Base-by-base conservation (phyloP, 352 stramenopile species). In the Pythium utonaiense region DNA sequence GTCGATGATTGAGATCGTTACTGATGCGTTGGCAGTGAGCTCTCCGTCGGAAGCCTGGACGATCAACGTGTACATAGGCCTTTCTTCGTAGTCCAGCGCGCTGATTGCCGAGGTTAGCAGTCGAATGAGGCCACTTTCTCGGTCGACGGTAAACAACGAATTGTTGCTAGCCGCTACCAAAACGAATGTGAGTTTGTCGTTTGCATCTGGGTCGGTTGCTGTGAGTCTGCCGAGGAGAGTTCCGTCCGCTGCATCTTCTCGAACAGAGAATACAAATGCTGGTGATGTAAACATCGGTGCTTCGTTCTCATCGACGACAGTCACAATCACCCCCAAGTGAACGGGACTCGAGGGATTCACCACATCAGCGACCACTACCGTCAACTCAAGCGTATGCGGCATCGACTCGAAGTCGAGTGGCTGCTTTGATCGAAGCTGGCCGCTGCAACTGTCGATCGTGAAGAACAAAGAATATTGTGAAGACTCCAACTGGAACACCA, bases 381-480 rank as follows among this genome's bases (percentile, higher is more conserved):
- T 59, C 19, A 72, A 21, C 1, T 8, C 0, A 3, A 72, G 17
- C 6, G 44, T 8, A 3, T 28, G 19, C 12, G 48, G 14, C 10
- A 62, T 60, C 9, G 57, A 33, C 53, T 88, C 78, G 17, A 65
- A 88, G 55, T 88, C 69, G 0, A 85, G 50, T 10, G 67, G 45
- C 17, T 33, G 16, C 28, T 71, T 73, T 9, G 61, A 67, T n/a
- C 67, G 53, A 19, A 88, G 25, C 47, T 88, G 75, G 5, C 78
- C 78, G 30, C 60, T 71, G 53, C 78, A 88, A 13, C 63, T 63
- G n/a, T 85, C 75, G 3, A 88, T 13, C 0, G 42, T 67, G 31
- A 88, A 88, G 41, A 65, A 80, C 17, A 19, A 45, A 4, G 78
- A 85, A 48, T 73, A 72, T 19, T 74, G 62, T 0, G 78, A 85